Base-by-base conservation (phyloP, 768 basidiomycete genomes). In the Pholiota conissans region DNA sequence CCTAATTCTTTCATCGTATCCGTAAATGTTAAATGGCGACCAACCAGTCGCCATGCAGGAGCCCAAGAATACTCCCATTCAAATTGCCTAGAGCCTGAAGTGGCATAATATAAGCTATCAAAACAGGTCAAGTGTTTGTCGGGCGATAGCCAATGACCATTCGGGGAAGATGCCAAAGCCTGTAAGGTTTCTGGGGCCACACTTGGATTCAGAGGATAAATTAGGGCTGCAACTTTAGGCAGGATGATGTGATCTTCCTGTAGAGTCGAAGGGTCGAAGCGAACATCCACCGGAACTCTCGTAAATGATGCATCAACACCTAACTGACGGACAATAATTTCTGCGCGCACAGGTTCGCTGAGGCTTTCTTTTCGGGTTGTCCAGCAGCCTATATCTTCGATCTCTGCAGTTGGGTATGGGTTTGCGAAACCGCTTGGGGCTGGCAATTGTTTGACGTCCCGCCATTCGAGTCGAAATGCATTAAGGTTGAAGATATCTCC, bases 391-490 rank as follows among this genome's bases (percentile, higher is more conserved):
- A 69, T 13, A 26, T 49, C 27, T 52, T 69, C 67, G 5, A 61
- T 53, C 10, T 65, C 61, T 8, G 53, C 14, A 28, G 56, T 62
- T 3, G 58, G 56, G 28, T 64, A 56, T 62, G 49, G 53, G 56
- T 59, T 46, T 63, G 61, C 26, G 8, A 66, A 63, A 46, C 59
- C 24, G 29, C 5, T 20, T 34, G 54, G 56, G 40, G 65, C 57
- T n/a, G 71, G 60, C 3, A 71, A 47, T 30, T 65, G 62, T 63
- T 83, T 83, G 11, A 82, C 70, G 49, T 81, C 75, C 26, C 69
- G 68, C 81, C 82, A 83, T 68, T 84, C 79, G 7, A 83, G 64
- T 32, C 74, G 71, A 14, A 82, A 68, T 3, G 66, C 61, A 1
- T 73, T 66, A n/a, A 80, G 52, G 60, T 82, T 75, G 58, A 79